These are phyloP conservation scores for Asterochloris erici DNA, from an alignment of 139 green algal genomes.

Conservation along the genomic window DNA sequence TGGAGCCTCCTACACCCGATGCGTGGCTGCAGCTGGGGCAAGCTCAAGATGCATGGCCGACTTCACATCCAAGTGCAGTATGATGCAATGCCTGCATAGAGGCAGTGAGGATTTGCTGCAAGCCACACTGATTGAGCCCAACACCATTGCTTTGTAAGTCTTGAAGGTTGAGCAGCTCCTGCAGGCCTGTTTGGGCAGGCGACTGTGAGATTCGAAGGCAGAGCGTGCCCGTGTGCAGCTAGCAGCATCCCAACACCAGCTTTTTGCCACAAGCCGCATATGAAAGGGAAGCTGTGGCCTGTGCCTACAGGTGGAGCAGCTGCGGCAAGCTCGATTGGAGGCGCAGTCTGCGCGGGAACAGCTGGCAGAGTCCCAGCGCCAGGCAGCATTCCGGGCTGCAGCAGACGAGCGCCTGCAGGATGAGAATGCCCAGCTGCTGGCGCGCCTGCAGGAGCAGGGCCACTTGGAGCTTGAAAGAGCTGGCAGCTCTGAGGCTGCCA, in stretches of 20 bases:
- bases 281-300: neutral
- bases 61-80: too few relatives aligned
- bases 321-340: slow-evolving; percentile 44
- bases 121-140: neutral
- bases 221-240: neutral
- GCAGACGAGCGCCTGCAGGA: slow-evolving; percentile 43
- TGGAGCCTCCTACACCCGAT: neutral
- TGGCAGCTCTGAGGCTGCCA: slow-evolving; percentile 12
- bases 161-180: neutral
- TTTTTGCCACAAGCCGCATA: neutral
- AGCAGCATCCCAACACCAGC: neutral
- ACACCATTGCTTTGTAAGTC: neutral
- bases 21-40: neutral
- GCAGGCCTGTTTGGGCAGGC: neutral
- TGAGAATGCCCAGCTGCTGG: slow-evolving; percentile 56
- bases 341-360: neutral
- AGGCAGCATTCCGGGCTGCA: slow-evolving; percentile 15
- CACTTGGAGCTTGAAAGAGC: slow-evolving; percentile 31
- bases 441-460: slow-evolving; percentile 45
- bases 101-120: neutral
- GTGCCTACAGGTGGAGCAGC: slow-evolving; percentile 49
- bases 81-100: neutral
- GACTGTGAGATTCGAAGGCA: neutral
- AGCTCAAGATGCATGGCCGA: too few relatives aligned
- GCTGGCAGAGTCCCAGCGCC: slow-evolving; percentile 34